A percentile compares a stretch with the other conserved stretches of the same genome.
These are phyloP conservation scores for Diaporthe batatas DNA, from an alignment of 2,329 filamentous ascomycete species.

Conservation along the genomic window DNA sequence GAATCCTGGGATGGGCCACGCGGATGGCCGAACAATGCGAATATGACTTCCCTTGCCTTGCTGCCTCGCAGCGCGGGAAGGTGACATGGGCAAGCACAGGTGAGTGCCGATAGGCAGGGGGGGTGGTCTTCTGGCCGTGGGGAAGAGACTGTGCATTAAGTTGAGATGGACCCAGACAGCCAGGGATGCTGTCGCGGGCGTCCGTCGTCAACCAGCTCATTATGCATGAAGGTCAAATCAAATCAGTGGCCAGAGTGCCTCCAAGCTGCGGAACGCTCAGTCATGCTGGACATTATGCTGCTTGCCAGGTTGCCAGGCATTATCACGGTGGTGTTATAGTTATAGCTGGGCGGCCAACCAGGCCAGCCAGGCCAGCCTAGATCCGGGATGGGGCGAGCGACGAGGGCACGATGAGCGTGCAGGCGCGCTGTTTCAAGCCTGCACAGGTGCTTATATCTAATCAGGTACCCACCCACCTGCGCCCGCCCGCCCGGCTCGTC, in stretches of 20 bases:
- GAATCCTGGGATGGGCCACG: conserved; percentile 8
- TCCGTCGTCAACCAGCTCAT: conserved; percentile 49
- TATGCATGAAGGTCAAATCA: conserved; percentile 53
- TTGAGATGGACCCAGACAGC: conserved; percentile 15
- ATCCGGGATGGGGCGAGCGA: conserved; percentile 14
- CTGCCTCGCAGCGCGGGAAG: conserved; percentile 3
- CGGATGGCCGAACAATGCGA: not conserved
- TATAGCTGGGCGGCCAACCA: conserved; percentile 5
- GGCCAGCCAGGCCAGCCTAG: too few species aligned
- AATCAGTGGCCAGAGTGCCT: conserved; percentile 13
- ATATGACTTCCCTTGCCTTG: conserved; percentile 16
- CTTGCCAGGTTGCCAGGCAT: not conserved
- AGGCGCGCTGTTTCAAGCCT: conserved; percentile 23
- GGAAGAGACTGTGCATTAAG: not conserved
- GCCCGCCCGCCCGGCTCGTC: conserved; percentile 3
- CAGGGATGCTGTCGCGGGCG: conserved; percentile 6
- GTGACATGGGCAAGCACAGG: conserved; percentile 20
- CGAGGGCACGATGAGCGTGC: too few species aligned
- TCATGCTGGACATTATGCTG: conserved; percentile 18
- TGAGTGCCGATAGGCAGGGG: conserved; percentile 22
- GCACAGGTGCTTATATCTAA: conserved; percentile 14
- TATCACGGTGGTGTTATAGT: not conserved
- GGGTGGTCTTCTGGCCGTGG: too few species aligned
- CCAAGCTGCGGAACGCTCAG: conserved; percentile 41
- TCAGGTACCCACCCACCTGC: conserved; percentile 16